Evolutionary conservation across 2,329 filamentous ascomycete species (phyloP).

Genomic region (Basipetospora chlamydospora): DNA sequence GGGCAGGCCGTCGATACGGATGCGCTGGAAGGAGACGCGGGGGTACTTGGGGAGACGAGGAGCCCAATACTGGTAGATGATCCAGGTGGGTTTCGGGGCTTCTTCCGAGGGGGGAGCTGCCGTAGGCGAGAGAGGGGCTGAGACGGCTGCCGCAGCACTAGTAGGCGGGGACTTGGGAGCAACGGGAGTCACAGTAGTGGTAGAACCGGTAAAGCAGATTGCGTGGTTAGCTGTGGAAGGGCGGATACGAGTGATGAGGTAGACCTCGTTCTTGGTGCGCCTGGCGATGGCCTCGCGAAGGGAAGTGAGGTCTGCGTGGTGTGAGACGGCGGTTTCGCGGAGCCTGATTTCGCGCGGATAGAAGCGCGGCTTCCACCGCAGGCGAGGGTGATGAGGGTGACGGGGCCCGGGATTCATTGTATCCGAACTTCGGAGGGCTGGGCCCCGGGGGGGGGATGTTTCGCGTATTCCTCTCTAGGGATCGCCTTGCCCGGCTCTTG

Average conservation of each 20-base stretch:
- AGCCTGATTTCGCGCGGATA: slow-evolving; percentile 2
- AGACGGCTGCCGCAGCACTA: background rate
- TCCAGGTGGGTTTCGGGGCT: background rate
- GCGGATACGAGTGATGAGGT: slow-evolving; percentile 3
- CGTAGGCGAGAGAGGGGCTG: background rate
- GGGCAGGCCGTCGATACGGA: slow-evolving; percentile 1
- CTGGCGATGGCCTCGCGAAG: slow-evolving; percentile 3
- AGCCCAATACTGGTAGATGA: slow-evolving; percentile 3
- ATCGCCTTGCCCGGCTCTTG: no score
- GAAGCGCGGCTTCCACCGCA: slow-evolving; percentile 4
- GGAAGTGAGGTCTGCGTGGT: slow-evolving; percentile 1
- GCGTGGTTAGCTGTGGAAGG: no score
- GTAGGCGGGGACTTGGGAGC: background rate
- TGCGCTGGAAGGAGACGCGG: slow-evolving; percentile 2
- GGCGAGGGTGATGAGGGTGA: background rate
- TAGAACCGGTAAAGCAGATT: no score
- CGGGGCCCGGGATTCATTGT: background rate
- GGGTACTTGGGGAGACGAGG: slow-evolving; percentile 1
- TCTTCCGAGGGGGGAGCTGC: background rate
- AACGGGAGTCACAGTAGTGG: no score
- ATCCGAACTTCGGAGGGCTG: no score
- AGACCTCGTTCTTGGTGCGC: slow-evolving; percentile 1
- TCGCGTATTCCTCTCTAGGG: no score
- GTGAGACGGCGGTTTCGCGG: background rate
- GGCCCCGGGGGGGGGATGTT: no score